These are phyloP conservation scores for Suillus americanus DNA, from an alignment of 768 basidiomycete genomes.

Conservation along the genomic window DNA sequence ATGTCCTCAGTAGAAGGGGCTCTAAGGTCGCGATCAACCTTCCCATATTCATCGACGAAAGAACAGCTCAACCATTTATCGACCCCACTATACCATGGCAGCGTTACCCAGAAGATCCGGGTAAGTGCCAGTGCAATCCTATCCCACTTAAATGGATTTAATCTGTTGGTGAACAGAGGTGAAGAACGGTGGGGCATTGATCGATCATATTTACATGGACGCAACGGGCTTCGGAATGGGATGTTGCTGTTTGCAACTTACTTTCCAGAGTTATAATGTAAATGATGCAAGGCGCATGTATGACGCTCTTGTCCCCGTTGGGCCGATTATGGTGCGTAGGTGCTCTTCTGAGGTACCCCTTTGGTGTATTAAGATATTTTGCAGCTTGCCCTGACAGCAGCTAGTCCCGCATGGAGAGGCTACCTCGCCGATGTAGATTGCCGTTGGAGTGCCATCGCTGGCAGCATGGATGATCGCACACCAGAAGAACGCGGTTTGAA, in stretches of 20 bases:
- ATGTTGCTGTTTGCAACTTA: constrained; percentile 95
- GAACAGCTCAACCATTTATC: constrained; percentile 86
- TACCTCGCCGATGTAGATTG: constrained; percentile 96
- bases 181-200: constrained; percentile 82
- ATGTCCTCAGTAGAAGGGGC: constrained; percentile 86
- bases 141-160: constrained; percentile 5
- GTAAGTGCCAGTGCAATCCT: constrained; percentile 46
- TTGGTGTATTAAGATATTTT: constrained; percentile 4
- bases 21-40: constrained; percentile 96
- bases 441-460: constrained; percentile 98
- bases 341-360: not conserved
- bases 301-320: constrained; percentile 93
- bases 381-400: constrained; percentile 91
- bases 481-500: constrained; percentile 90
- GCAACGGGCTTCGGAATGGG: constrained; percentile 99
- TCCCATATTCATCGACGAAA: constrained; percentile 85
- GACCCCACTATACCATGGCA: constrained; percentile 93
- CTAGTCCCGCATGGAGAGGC: constrained; percentile 93
- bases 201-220: constrained; percentile 95
- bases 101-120: constrained; percentile 78
- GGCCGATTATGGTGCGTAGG: constrained; percentile 83
- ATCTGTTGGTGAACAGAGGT: constrained; percentile 59
- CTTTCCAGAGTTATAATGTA: constrained; percentile 96
- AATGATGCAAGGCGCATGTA: constrained; percentile 91
- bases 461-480: constrained; percentile 97